Base-by-base conservation (phyloP, 305 asterid species). In the Andrographis paniculata region DNA sequence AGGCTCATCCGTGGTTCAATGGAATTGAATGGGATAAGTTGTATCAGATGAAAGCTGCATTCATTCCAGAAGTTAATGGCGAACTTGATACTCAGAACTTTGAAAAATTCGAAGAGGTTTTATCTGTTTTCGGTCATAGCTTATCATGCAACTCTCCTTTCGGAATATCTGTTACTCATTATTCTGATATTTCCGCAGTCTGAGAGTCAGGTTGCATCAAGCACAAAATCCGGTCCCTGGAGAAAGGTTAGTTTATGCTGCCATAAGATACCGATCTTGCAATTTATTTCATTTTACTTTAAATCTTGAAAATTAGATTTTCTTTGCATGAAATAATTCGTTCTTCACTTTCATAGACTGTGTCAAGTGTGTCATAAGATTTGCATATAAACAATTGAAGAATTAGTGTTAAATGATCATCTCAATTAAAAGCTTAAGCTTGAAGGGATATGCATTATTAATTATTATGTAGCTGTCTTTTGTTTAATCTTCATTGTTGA, bases 61-160 rank as follows among this genome's bases (percentile, higher is more conserved):
- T 78, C 67, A 76, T 76, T 71, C 95, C 95, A 17, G 82, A 75
- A 66, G 93, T 80, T 52, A 84, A 80, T 42, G 93, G 71, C 52
- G 95, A 80, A 68, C 58, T 84, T 62, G 95, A 84, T 71, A 84
- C 95, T 28, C 95, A 84, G 66, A 84, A 84, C 61, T 84, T 84
- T 47, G 95, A 84, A 66, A 84, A 84, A 79, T 84, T 84, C 59
- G 95, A 84, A 37, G 95, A 84, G 95, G 95, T 84, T 43, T 50
- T 50, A 17, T 62, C 52, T 45, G 17, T 56, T 58, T 57, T 23
- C 59, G 31, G 35, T 61, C 59, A 24, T 28, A 12, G 65, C 22
- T 50, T 45, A 41, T 36, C 28, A 42, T 33, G 30, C 17, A 35
- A n/a, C 30, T 48, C 22, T 20, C 17, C 30, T 20, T 60, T 57